Evolutionary conservation across 2,329 filamentous ascomycete genomes (phyloP), one percentile per base, ranked within the genome.

Genomic region (Talaromyces sp.): DNA sequence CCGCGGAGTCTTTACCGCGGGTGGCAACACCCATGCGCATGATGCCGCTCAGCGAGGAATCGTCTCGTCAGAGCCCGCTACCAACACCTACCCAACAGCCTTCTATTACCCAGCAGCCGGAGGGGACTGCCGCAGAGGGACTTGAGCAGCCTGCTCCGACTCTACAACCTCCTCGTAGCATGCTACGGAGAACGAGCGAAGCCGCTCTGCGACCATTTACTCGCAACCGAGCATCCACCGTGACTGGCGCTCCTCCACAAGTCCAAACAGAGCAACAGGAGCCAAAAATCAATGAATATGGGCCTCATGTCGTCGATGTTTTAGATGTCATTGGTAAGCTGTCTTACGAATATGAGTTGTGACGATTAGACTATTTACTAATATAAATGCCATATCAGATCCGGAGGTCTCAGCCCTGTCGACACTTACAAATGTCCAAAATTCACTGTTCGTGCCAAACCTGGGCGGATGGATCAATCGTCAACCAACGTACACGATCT

Each of bases 371-470:
- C 8, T 13, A 29, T 27, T 27, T 43, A 54, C 59, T 71, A 51
- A 77, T 57, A 20, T 32, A 2, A 30, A 7, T 17, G 35, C 22
- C 7, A 52, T 24, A 5, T 13, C 58, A 91, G 90, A 95, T 64
- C 90, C 90, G 37, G 89, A 95, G 74, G 86, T 96, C 3, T 85
- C 89, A 32, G 90, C 90, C 0, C 76, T 96, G 3, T 90, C 89
- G 0, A 93, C 90, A 13, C 81, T 95, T 9, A 95, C 89, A 39
- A 96, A 96, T 65, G 86, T 96, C 17, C 90, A 95, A 65, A 96
- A 96, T 69, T 94, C 90, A 0, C 83, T 96, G 9, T 95, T 95
- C 71, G 77, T 95, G 2, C 91, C 91, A 0, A 87, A 91, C 59
- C 78, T 95, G n/a, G 90, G 90, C 36, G 77, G 80, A 53, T 85